These are phyloP conservation scores for Aspergillus olivimuriae DNA, from an alignment of 495 filamentous ascomycete genomes.

Conservation along the genomic window DNA sequence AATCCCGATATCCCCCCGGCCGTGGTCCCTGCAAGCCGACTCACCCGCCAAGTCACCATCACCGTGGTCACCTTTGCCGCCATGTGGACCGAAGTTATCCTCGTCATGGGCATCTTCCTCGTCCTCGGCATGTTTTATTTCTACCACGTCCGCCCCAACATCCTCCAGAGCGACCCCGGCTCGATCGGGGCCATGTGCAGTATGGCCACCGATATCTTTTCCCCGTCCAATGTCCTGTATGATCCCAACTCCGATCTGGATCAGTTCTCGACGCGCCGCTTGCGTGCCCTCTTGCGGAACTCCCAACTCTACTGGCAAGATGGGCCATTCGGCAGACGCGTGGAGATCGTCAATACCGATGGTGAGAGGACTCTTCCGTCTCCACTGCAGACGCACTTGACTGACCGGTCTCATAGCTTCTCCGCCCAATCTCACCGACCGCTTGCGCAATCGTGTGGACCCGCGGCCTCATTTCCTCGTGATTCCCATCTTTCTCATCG, in stretches of 20 bases:
- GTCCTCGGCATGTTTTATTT: conserved; percentile 23
- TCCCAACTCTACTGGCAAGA: conserved; percentile 30
- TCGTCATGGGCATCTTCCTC: conserved; percentile 20
- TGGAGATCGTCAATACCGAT: conserved; percentile 33
- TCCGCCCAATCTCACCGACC: conserved; percentile 20
- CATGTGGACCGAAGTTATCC: conserved; percentile 27
- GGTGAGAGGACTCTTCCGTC: conserved; percentile 11
- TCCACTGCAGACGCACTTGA: not conserved
- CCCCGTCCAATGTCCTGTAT: conserved; percentile 25
- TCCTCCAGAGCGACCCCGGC: conserved; percentile 34
- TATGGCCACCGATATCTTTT: conserved; percentile 32
- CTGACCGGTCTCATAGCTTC: conserved; percentile 17
- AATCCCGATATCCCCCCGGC: conserved; percentile 23
- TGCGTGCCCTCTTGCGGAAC: conserved; percentile 27
- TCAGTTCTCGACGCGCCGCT: conserved; percentile 33
- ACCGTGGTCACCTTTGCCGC: conserved; percentile 29
- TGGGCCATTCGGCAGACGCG: conserved; percentile 21
- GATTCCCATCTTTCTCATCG: conserved; percentile 35
- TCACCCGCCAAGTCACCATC: conserved; percentile 27
- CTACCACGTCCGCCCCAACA: conserved; percentile 27
- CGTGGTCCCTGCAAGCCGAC: conserved; percentile 17
- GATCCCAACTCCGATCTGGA: conserved; percentile 28
- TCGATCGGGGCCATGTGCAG: conserved; percentile 40
- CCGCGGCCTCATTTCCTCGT: conserved; percentile 36
- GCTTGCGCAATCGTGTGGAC: conserved; percentile 22